A percentile compares a stretch with the other conserved stretches of the same genome.
Conservation (phyloP, 2,329 filamentous ascomycete genomes). For the Biscogniauxia mediterranea region DNA sequence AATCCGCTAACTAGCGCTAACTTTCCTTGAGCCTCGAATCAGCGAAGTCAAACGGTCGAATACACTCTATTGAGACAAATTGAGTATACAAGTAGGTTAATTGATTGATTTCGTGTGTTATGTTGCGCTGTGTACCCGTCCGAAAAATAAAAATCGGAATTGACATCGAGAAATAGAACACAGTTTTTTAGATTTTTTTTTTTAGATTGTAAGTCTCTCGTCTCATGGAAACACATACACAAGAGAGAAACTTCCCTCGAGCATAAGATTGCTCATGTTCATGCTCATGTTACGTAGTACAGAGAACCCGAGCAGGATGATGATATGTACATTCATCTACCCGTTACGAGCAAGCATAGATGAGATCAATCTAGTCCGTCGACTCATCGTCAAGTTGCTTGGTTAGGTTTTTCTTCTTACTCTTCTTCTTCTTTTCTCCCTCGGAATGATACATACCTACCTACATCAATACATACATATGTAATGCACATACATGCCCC, state of each 20-base stretch:
- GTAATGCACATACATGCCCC: background rate
- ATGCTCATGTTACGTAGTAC: background rate
- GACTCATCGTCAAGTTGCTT: background rate
- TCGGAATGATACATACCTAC: background rate
- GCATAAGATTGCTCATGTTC: background rate
- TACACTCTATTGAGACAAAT: background rate
- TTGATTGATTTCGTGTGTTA: no score
- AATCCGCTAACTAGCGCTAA: constrained; percentile 28
- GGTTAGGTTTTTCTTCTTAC: background rate
- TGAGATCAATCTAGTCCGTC: background rate
- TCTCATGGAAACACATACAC: no score
- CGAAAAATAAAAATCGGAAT: no score
- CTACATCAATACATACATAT: background rate
- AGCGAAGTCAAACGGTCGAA: constrained; percentile 11
- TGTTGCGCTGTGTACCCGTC: no score
- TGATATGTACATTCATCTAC: background rate
- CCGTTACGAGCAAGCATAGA: background rate
- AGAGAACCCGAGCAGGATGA: background rate
- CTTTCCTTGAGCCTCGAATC: constrained; percentile 24
- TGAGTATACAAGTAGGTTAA: no score
- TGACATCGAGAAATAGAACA: no score
- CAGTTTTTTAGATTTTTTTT: no score
- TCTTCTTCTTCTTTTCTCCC: background rate
- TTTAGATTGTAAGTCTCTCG: no score
- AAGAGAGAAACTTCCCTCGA: background rate